These are phyloP conservation scores for Claviceps sp. DNA, from an alignment of 2,329 filamentous ascomycete species.

Conservation along the genomic window DNA sequence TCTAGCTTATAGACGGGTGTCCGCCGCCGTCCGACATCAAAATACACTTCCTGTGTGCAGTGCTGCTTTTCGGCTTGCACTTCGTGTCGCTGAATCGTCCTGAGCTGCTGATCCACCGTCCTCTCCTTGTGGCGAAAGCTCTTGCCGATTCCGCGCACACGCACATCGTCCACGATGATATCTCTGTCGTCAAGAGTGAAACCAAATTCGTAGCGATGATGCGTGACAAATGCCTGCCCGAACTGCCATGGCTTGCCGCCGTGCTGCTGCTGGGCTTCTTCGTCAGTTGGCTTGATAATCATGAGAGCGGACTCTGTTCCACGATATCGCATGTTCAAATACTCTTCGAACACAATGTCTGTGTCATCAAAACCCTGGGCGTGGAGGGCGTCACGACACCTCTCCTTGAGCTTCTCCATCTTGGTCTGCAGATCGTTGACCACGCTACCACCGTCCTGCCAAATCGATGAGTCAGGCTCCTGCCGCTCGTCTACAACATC, in stretches of 20 bases:
- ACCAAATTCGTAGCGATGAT: constrained; percentile 86
- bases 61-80: constrained; percentile 48
- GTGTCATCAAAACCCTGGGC: constrained; percentile 68
- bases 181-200: constrained; percentile 77
- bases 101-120: constrained; percentile 74
- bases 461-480: constrained; percentile 55
- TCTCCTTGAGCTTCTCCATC: constrained; percentile 68
- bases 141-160: constrained; percentile 79
- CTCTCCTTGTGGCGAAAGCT: constrained; percentile 68
- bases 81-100: constrained; percentile 48
- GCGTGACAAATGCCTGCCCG: constrained; percentile 68
- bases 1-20: constrained; percentile 77
- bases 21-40: constrained; percentile 63
- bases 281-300: constrained; percentile 60
- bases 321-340: constrained; percentile 85
- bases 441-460: constrained; percentile 44
- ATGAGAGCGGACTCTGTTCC: constrained; percentile 87
- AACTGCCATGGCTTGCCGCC: constrained; percentile 65
- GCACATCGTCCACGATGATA: constrained; percentile 81
- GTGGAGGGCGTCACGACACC: constrained; percentile 51
- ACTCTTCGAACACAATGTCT: constrained; percentile 76
- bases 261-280: constrained; percentile 46
- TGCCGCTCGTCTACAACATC: constrained; percentile 54
- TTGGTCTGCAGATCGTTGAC: constrained; percentile 54
- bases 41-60: constrained; percentile 61